phyloP scores from a whole-genome alignment of 257 asterid species.

The Solanum chiquidenum region DNA sequence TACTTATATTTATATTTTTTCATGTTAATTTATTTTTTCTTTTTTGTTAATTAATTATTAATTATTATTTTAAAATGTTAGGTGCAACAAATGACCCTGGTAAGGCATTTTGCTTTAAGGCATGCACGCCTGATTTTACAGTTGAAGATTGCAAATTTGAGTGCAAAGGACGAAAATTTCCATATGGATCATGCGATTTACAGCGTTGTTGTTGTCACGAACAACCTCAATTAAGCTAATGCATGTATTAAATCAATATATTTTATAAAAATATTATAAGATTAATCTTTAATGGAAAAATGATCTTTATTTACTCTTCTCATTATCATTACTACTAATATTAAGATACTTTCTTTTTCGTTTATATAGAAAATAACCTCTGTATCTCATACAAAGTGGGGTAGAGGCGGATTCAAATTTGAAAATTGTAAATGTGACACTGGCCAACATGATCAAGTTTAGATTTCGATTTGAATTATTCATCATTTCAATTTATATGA shows the following conservation, averaged over 20 bases:
- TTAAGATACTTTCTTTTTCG: neutral
- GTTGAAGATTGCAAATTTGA: neutral
- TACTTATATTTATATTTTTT: neutral
- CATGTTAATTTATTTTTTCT: neutral
- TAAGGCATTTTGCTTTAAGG: neutral
- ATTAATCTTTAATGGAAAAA: too few species aligned
- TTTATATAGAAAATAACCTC: neutral
- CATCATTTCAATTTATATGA: neutral
- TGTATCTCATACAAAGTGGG: too few species aligned
- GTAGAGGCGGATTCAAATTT: neutral
- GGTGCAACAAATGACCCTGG: neutral
- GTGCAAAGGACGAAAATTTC: neutral
- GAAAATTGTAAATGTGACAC: too few species aligned
- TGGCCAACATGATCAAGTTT: neutral
- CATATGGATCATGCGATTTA: neutral
- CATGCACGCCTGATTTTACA: neutral
- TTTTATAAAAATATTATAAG: too few species aligned
- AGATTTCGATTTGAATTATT: neutral
- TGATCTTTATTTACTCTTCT: neutral
- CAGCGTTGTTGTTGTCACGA: neutral
- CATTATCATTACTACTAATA: neutral
- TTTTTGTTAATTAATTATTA: too few species aligned
- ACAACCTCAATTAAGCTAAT: neutral
- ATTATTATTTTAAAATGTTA: neutral
- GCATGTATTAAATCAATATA: neutral